Base-by-base conservation (phyloP, 2,329 filamentous ascomycete genomes). In the Neoarthrinium moseri region DNA sequence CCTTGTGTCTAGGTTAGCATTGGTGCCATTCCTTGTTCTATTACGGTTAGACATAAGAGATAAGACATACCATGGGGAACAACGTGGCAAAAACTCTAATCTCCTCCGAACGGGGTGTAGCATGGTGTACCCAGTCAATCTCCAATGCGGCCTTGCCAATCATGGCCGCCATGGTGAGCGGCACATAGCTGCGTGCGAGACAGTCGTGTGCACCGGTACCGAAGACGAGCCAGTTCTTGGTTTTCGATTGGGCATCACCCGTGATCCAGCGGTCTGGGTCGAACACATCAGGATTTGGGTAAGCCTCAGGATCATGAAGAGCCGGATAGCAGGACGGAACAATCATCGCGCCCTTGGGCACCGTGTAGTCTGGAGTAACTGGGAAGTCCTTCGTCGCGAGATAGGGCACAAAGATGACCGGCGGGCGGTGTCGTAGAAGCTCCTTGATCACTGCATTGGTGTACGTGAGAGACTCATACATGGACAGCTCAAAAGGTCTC, bases 321-420 rank as follows among this genome's bases (percentile, higher is more conserved):
- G 75, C 72, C 0, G 74, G 74, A 45, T 74, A 78, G 49, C 73
- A 77, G 0, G 74, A 77, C 0, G 74, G 75, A 13, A 78, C 60
- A 6, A 78, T 58, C 66, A 77, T 71, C 6, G 72, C 62, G 1
- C 72, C 74, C 49, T 73, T 75, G 1, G 73, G 72, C 0, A 73
- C 71, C 0, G 74, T 78, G 47, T 78, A 78, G 6, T 58, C 52
- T 0, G 69, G 61, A 0, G 73, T 75, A 23, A 78, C 59, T 0
- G 73, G 71, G 43, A 78, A 78, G 11, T 59, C 50, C 45, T 71
- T 73, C 1, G 66, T 75, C 0, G 73, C 70, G 1, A 73, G 62
- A 33, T 79, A 79, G 0, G 76, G 75, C 0, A 79, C 75, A 45
- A 79, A 75, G 43, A 78, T 78, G 33, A 79, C 76, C 0, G 75